Conservation (phyloP, 306 rosid genomes). For the Sophora flavescens region DNA sequence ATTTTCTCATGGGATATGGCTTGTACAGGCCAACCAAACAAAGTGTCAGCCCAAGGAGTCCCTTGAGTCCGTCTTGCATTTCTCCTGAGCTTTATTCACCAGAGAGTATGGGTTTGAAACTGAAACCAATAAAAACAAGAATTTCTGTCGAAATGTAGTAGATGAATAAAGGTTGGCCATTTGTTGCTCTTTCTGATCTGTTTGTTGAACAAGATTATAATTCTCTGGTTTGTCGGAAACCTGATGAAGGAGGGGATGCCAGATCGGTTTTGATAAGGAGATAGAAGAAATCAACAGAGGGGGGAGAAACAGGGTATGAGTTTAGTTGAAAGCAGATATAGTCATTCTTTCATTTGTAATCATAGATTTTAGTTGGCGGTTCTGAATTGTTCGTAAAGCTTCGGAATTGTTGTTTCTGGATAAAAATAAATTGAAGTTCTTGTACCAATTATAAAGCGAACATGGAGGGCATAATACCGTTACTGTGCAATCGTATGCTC, state of each 20-base stretch:
- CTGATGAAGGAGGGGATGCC: slow-evolving; percentile 21
- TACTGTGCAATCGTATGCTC: neutral
- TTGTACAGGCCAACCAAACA: slow-evolving; percentile 68
- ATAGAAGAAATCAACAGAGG: slow-evolving; percentile 34
- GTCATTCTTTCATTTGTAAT: slow-evolving; percentile 75
- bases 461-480: slow-evolving; percentile 32
- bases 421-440: slow-evolving; percentile 31
- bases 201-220: slow-evolving; percentile 38
- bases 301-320: slow-evolving; percentile 38
- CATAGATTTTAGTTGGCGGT: slow-evolving; percentile 45
- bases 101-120: slow-evolving; percentile 94
- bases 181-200: slow-evolving; percentile 40
- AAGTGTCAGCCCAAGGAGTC: slow-evolving; percentile 89
- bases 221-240: slow-evolving; percentile 45
- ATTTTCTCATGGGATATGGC: slow-evolving; percentile 90
- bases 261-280: slow-evolving; percentile 63
- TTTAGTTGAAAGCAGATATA: slow-evolving; percentile 52
- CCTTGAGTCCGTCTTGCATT: slow-evolving; percentile 85
- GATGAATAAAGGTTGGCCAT: slow-evolving; percentile 30
- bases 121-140: slow-evolving; percentile 90
- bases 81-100: slow-evolving; percentile 93
- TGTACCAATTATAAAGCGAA: slow-evolving; percentile 38
- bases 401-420: slow-evolving; percentile 39
- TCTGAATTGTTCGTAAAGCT: slow-evolving; percentile 46
- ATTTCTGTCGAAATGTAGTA: slow-evolving; percentile 57